These are phyloP conservation scores for Plectosphaerella cucumerina DNA, from an alignment of 2,329 filamentous ascomycete species.

Conservation along the genomic window DNA sequence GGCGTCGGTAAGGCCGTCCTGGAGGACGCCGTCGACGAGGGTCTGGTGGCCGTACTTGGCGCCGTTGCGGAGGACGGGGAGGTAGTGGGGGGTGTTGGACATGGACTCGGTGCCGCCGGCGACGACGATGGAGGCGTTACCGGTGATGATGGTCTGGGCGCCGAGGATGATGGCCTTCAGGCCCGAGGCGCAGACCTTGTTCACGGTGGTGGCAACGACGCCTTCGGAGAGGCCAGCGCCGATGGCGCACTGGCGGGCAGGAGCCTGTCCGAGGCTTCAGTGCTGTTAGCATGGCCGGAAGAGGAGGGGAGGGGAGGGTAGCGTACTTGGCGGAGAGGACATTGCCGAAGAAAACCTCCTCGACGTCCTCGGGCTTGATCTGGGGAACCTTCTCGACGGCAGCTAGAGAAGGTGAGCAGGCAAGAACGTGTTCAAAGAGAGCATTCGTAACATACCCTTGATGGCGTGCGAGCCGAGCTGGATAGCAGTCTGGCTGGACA, in stretches of 20 bases:
- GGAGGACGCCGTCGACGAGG: slow-evolving; percentile 85
- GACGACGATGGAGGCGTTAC: slow-evolving; percentile 87
- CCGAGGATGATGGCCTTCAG: slow-evolving; percentile 93
- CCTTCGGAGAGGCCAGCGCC: slow-evolving; percentile 77
- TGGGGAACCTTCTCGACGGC: slow-evolving; percentile 82
- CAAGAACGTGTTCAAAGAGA: not conserved
- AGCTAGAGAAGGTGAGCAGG: slow-evolving; percentile 31
- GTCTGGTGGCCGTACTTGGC: slow-evolving; percentile 92
- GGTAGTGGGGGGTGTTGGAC: slow-evolving; percentile 97
- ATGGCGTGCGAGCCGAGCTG: slow-evolving; percentile 90
- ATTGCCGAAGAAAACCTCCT: slow-evolving; percentile 98
- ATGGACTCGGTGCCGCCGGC: slow-evolving; percentile 97
- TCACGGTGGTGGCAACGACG: slow-evolving; percentile 86
- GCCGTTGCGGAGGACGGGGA: slow-evolving; percentile 78
- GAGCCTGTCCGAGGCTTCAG: slow-evolving; percentile 84
- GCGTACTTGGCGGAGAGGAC: slow-evolving; percentile 90
- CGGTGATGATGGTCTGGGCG: slow-evolving; percentile 95
- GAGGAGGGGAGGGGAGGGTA: slow-evolving; percentile 1
- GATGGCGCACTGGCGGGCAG: slow-evolving; percentile 89
- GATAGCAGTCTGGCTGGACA: slow-evolving; percentile 80
- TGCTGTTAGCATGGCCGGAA: not conserved
- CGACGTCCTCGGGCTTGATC: slow-evolving; percentile 83
- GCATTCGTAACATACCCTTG: slow-evolving; percentile 69
- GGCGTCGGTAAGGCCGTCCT: slow-evolving; percentile 91
- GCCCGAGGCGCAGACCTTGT: slow-evolving; percentile 97